Base-by-base conservation (phyloP, 495 filamentous ascomycete genomes). In the Bacidia gigantensis region DNA sequence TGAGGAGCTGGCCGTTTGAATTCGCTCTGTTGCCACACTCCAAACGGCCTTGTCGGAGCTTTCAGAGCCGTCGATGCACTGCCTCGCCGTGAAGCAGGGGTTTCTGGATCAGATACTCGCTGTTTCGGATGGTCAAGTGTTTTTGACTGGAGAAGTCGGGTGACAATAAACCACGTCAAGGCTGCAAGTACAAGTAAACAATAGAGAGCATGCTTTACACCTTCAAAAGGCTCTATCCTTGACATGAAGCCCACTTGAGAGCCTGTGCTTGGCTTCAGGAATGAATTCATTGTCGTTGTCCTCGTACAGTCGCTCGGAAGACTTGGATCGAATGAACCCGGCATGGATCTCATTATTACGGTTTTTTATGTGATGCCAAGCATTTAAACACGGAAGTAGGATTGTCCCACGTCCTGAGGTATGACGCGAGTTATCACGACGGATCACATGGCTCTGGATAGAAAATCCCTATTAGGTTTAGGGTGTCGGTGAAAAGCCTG, bases 21-120 rank as follows among this genome's bases (percentile, higher is more conserved):
- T 44, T 76, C 64, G 2, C 77, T 78, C 0, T 84, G 83, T 10
- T 62, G 67, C 86, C 88, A 95, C 69, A 80, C 80, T 76, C 61
- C 61, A 17, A 60, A 42, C 23, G 51, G 38, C 26, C 54, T 48
- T 52, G 48, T 49, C 11, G 55, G 55, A 18, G 45, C 46, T 45
- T 56, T 57, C 23, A 51, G 57, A 21, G 48, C 49, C 48, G 55
- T 60, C 21, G 50, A 50, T 10, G 44, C 42, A 11, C 35, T 53
- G 7, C 17, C 21, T 18, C 46, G 49, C 17, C 45, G 57, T 17
- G 51, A 43, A 5, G 14, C 51, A 9, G 57, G 59, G 41, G 58
- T 59, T 25, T 59, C 59, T 20, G 45, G 57, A 45, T 59, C 59
- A 3, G 52, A 51, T 29, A 56, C 56, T 11, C 24, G 43, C 10